These are phyloP conservation scores for Epichloe elymi DNA, from an alignment of 2,329 filamentous ascomycete species.

Conservation along the genomic window DNA sequence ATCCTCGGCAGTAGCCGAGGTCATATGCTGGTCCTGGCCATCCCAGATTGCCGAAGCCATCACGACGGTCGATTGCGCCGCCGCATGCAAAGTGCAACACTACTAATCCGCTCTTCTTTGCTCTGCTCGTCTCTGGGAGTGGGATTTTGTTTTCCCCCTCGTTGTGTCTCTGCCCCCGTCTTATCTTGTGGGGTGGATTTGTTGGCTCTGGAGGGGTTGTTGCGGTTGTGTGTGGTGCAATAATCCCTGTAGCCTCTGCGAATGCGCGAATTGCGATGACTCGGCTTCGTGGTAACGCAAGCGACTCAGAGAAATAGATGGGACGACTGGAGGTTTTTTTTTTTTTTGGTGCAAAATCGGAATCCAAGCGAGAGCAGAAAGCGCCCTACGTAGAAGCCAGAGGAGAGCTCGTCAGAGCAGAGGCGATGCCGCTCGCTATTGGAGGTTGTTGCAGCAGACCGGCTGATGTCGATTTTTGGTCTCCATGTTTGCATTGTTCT, in stretches of 20 bases:
- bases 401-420: background rate
- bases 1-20: conserved; percentile 35
- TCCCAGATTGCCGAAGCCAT: conserved; percentile 44
- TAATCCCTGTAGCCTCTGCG: background rate
- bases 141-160: background rate
- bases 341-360: background rate
- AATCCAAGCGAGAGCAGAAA: background rate
- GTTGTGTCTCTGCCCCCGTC: background rate
- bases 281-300: background rate
- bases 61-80: conserved; percentile 18
- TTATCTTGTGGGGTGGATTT: background rate
- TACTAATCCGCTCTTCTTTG: background rate
- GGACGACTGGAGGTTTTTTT: background rate
- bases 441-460: background rate
- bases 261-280: background rate
- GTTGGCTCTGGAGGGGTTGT: background rate
- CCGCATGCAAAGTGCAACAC: background rate
- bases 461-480: background rate
- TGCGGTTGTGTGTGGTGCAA: background rate
- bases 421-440: background rate
- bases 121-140: background rate
- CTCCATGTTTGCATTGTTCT: background rate
- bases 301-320: background rate
- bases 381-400: background rate
- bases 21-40: conserved; percentile 41